These are phyloP conservation scores for Cutaneotrichosporon sp. DNA, from an alignment of 1,284 basidiomycete species.

Conservation along the genomic window DNA sequence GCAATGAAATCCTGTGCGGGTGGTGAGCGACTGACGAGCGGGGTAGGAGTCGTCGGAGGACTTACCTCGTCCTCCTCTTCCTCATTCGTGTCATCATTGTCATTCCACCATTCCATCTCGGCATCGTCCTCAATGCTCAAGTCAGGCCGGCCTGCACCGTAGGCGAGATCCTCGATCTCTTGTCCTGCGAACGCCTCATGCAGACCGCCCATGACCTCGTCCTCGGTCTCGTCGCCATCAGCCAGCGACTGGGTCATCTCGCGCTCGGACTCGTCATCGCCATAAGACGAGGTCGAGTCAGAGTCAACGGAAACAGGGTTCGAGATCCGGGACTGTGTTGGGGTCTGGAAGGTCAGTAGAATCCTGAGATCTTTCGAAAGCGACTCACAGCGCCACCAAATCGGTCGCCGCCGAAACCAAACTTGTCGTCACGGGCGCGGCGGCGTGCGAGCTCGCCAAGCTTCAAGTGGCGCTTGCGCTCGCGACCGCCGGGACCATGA, in stretches of 20 bases:
- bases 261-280: constrained; percentile 42
- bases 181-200: constrained; percentile 42
- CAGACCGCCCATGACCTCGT: constrained; percentile 30
- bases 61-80: constrained; percentile 37
- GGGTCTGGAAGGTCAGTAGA: constrained; percentile 4
- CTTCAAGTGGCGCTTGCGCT: constrained; percentile 37
- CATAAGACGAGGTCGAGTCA: constrained; percentile 40
- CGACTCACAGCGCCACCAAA: constrained; percentile 19
- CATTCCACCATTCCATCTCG: constrained; percentile 24
- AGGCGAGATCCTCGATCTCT: constrained; percentile 44
- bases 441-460: constrained; percentile 34
- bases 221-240: constrained; percentile 24
- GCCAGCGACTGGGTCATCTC: constrained; percentile 14
- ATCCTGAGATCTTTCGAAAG: background rate
- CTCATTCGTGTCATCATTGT: constrained; percentile 29
- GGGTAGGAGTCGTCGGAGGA: background rate
- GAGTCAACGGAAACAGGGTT: constrained; percentile 14
- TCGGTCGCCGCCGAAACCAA: constrained; percentile 28
- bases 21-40: background rate
- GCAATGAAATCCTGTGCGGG: constrained; percentile 32
- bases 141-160: constrained; percentile 36
- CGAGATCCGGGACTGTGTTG: constrained; percentile 17
- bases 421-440: constrained; percentile 42
- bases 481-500: constrained; percentile 30
- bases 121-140: constrained; percentile 26